Conservation (phyloP, 306 rosid genomes). For the Abrus precatorius region DNA sequence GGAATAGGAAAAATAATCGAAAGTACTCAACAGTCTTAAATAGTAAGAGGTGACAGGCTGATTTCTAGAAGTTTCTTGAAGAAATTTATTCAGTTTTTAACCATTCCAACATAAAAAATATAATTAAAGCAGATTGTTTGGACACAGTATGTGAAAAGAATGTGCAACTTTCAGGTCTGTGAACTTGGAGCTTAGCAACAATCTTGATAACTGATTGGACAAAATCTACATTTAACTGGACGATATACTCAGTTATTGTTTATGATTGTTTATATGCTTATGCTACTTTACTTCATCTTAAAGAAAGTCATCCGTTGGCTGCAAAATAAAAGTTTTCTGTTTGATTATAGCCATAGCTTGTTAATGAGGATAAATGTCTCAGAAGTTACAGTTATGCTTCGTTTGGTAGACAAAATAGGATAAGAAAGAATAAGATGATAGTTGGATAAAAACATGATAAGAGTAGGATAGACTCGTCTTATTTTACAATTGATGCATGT, state of each 20-base stretch:
- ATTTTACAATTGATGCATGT: too few relatives aligned
- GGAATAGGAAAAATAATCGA: background rate
- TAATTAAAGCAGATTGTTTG: background rate
- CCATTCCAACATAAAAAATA: background rate
- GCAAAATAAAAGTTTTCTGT: too few relatives aligned
- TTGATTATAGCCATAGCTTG: too few relatives aligned
- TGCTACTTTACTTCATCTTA: too few relatives aligned
- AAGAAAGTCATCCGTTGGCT: too few relatives aligned
- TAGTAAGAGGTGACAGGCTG: background rate
- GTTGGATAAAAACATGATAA: too few relatives aligned
- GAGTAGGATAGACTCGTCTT: too few relatives aligned
- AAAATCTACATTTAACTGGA: background rate
- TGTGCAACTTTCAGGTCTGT: slow-evolving; percentile 12
- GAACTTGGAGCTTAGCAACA: slow-evolving; percentile 8
- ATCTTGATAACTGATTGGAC: background rate
- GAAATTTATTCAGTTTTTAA: slow-evolving; percentile 13
- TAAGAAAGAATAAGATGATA: too few relatives aligned
- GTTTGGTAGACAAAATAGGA: too few relatives aligned
- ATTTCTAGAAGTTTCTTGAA: background rate
- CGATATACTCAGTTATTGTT: too few relatives aligned
- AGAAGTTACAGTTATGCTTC: background rate
- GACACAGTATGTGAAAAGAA: slow-evolving; percentile 25
- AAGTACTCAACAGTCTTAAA: slow-evolving; percentile 8
- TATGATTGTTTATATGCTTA: too few relatives aligned
- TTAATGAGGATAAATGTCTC: background rate